Evolutionary conservation across 2,329 filamentous ascomycete species (phyloP).

Genomic region (Fusarium mexicanum): DNA sequence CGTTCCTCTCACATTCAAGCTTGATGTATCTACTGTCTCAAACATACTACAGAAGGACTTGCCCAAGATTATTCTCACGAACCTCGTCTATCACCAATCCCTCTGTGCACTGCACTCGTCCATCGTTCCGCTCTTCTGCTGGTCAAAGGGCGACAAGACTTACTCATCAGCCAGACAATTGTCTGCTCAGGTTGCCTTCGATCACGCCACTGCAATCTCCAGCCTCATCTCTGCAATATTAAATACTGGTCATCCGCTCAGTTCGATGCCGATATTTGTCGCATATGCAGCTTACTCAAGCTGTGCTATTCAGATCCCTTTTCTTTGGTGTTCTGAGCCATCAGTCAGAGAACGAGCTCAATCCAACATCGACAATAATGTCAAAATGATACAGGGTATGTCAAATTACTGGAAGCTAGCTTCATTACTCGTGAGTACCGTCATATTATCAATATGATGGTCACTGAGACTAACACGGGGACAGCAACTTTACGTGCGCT

Average conservation of each 20-base stretch:
- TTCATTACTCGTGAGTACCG: not conserved
- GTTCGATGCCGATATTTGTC: not conserved
- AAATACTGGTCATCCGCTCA: fast-evolving
- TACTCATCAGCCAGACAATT: not conserved
- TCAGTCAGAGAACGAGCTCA: not conserved
- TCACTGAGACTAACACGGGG: fast-evolving
- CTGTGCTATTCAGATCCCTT: not conserved
- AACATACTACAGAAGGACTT: fast-evolving
- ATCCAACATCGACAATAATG: not conserved
- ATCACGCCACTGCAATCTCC: not conserved
- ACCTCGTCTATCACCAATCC: constrained; percentile 1
- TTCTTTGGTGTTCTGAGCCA: not conserved
- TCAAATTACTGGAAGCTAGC: not conserved
- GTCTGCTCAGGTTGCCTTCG: not conserved
- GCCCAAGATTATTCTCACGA: not conserved
- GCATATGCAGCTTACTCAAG: not conserved
- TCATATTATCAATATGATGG: fast-evolving
- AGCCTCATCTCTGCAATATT: not conserved
- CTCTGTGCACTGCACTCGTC: not conserved
- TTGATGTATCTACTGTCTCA: fast-evolving
- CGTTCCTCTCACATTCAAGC: not conserved
- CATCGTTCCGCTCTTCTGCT: not conserved
- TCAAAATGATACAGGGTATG: not conserved
- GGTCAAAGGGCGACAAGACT: not conserved
- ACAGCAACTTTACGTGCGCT: not conserved